Evolutionary conservation across 768 basidiomycete genomes (phyloP).

Genomic region (Roridomyces roridus): DNA sequence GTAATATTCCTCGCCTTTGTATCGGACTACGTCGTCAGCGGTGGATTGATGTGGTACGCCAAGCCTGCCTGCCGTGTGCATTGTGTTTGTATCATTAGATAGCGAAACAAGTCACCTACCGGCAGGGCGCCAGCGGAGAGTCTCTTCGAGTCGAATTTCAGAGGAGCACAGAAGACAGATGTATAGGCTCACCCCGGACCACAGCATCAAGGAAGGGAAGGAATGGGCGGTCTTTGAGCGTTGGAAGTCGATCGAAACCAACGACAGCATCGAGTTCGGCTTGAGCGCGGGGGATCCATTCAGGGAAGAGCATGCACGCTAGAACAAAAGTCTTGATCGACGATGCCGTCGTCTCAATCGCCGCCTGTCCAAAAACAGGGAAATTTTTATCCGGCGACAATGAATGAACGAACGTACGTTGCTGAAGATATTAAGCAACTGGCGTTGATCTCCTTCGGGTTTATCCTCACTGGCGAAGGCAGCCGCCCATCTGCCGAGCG

Average conservation of each 20-base stretch:
- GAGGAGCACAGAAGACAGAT: background rate
- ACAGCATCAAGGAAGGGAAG: constrained; percentile 15
- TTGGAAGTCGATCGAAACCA: constrained; percentile 8
- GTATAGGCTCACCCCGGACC: background rate
- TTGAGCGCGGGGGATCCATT: constrained; percentile 3
- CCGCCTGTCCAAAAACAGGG: no score
- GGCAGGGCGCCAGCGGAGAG: background rate
- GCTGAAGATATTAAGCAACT: no score
- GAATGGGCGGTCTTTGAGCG: constrained; percentile 7
- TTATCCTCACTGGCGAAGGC: no score
- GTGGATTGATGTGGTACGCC: background rate
- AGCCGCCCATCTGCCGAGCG: no score
- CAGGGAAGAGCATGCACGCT: background rate
- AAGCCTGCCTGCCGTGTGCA: background rate
- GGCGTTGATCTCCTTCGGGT: no score
- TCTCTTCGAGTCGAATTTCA: background rate
- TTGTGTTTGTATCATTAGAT: no score
- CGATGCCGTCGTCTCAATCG: no score
- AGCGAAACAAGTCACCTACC: background rate
- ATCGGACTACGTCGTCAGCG: background rate
- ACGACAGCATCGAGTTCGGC: constrained; percentile 18
- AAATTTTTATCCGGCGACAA: no score
- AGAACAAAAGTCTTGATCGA: background rate
- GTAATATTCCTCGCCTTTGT: background rate
- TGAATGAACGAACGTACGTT: no score